Evolutionary conservation across 1,284 basidiomycete genomes (phyloP), one percentile per base, ranked within the genome.

Genomic region (Lignosus rhinocerotis): DNA sequence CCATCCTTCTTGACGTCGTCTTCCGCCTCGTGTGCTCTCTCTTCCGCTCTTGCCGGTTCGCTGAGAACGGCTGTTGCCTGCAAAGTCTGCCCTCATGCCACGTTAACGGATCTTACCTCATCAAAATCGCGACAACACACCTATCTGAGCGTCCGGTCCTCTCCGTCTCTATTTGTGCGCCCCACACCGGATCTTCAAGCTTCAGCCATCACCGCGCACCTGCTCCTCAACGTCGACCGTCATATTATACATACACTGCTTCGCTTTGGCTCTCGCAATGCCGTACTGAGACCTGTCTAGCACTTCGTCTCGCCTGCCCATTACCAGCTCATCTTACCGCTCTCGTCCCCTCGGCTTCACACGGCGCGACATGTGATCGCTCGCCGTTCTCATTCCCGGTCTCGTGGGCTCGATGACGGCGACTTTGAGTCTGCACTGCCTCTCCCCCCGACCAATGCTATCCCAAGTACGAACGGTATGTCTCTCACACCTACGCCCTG

Each of bases 321-420:
- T 48, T 56, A 48, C 45, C 53, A 58, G 50, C 46, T 19, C 33
- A 43, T 54, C 38, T 12, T 44, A 16, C 60, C 55, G 39, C 21
- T 19, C 44, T 54, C 43, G 60, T 56, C 48, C 44, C 25, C 14
- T 52, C 34, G 19, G 7, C 19, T 53, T 63, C 61, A 50, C 61
- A 63, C 58, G 53, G 31, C 14, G 5, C 43, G 32, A 33, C 61
- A 63, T 62, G 61, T 62, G 61, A 62, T 39, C 50, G 47, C 39
- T 49, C 56, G 9, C 21, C 25, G 46, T 50, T 42, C 60, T 55
- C 53, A 53, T 53, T 55, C 36, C 43, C 38, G 50, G 50, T 38
- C 53, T 55, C 47, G 45, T 53, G 58, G 53, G 58, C 51, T 25
- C 30, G 34, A 59, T 62, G 61, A 59, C 55, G 50, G 53, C 42